Percentiles rank a stretch among this genome's conserved stretches.
Evolutionary conservation across 768 basidiomycete genomes (phyloP).

Genomic region (Mycena latifolia): DNA sequence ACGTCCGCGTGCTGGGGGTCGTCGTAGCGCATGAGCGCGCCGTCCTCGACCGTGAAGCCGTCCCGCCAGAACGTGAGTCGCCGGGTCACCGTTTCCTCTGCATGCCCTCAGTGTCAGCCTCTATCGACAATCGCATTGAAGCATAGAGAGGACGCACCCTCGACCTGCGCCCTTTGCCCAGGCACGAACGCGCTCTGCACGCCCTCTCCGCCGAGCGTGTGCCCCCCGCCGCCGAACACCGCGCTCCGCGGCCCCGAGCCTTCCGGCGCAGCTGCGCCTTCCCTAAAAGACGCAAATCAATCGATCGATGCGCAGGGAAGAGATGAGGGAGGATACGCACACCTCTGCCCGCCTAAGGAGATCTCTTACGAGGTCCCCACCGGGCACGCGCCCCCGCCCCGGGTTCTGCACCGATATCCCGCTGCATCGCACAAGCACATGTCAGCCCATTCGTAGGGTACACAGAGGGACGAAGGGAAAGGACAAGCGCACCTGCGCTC

Average conservation of each 20-base stretch:
- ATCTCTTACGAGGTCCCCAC: constrained; percentile 59
- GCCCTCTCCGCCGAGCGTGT: constrained; percentile 77
- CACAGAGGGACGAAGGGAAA: no score
- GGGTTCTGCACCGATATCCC: constrained; percentile 81
- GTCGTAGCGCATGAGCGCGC: constrained; percentile 72
- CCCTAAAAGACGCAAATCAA: constrained; percentile 4
- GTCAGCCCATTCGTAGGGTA: no score
- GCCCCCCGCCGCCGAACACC: constrained; percentile 66
- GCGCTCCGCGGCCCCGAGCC: constrained; percentile 20
- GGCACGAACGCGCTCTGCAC: constrained; percentile 66
- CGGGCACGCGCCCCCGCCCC: constrained; percentile 45
- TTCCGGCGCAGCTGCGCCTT: constrained; percentile 21
- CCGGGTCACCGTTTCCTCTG: constrained; percentile 52
- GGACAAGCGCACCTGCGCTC: constrained; percentile 66
- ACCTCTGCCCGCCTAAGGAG: constrained; percentile 72
- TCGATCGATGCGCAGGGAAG: no score
- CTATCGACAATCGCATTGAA: no score
- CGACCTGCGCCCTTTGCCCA: constrained; percentile 44
- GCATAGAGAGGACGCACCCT: background rate
- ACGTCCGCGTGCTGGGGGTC: constrained; percentile 68
- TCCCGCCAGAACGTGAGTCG: constrained; percentile 81
- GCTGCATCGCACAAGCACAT: constrained; percentile 46
- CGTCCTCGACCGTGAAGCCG: constrained; percentile 81
- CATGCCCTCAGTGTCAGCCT: background rate
- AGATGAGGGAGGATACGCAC: constrained; percentile 46